Percentiles rank a stretch among this genome's conserved stretches.
Evolutionary conservation across 164 flowering plant species (phyloP).

Genomic region (Nymphaea thermarum): DNA sequence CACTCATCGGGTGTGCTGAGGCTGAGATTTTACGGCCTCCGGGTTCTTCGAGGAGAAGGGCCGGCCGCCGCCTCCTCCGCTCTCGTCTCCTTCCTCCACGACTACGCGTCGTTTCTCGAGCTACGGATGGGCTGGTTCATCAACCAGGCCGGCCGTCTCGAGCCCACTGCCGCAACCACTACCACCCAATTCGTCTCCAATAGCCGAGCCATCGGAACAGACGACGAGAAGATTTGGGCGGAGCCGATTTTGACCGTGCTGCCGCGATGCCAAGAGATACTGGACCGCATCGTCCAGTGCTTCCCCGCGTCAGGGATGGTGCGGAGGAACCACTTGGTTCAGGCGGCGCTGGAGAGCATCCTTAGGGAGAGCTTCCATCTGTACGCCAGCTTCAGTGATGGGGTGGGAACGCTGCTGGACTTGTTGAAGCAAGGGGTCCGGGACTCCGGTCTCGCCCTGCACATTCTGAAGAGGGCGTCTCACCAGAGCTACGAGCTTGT

Average conservation of each 20-base stretch:
- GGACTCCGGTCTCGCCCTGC: slow-evolving; percentile 38
- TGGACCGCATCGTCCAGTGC: slow-evolving; percentile 41
- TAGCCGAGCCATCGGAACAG: slow-evolving; percentile 8
- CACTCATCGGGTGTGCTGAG: slow-evolving; percentile 28
- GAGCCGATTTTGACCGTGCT: slow-evolving; percentile 29
- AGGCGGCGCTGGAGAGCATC: slow-evolving; percentile 27
- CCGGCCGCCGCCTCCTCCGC: background rate
- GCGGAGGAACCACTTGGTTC: slow-evolving; percentile 8
- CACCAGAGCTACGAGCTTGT: slow-evolving; percentile 39
- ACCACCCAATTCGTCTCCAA: slow-evolving; percentile 6
- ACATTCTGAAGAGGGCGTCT: slow-evolving; percentile 47
- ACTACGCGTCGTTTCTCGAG: slow-evolving; percentile 29
- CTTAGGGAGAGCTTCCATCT: slow-evolving; percentile 61
- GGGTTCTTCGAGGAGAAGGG: background rate
- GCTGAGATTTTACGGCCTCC: slow-evolving; percentile 13
- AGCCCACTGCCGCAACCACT: slow-evolving; percentile 16
- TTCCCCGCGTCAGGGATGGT: slow-evolving; percentile 15
- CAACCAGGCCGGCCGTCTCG: slow-evolving; percentile 44
- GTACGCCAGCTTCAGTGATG: slow-evolving; percentile 42
- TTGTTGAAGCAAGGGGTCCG: slow-evolving; percentile 13
- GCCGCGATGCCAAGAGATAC: slow-evolving; percentile 32
- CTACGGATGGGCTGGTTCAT: slow-evolving; percentile 38
- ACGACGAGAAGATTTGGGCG: slow-evolving; percentile 19
- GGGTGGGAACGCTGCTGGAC: slow-evolving; percentile 39
- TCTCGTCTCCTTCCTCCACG: slow-evolving; percentile 22